Evolutionary conservation across 2,329 filamentous ascomycete genomes (phyloP).

Genomic region (Paecilomyces dactylethromorphus): DNA sequence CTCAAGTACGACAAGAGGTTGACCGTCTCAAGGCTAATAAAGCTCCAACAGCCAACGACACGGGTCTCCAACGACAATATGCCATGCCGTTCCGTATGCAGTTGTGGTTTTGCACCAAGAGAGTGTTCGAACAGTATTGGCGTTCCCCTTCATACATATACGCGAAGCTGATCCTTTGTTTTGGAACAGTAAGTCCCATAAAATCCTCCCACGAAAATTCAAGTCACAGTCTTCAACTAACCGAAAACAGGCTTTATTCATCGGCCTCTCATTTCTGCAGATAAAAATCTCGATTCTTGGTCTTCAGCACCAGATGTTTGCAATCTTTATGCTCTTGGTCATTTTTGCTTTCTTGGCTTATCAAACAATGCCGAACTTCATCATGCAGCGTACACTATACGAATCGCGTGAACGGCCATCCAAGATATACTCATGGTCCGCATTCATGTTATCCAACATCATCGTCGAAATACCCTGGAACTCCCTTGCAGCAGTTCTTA

Average conservation of each 20-base stretch:
- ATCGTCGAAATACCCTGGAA: conserved; percentile 65
- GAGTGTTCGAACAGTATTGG: conserved; percentile 90
- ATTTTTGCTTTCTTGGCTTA: conserved; percentile 60
- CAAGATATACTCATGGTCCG: conserved; percentile 70
- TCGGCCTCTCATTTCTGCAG: conserved; percentile 75
- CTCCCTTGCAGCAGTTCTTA: conserved; percentile 55
- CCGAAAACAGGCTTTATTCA: conserved; percentile 54
- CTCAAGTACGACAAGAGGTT: conserved; percentile 48
- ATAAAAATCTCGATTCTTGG: conserved; percentile 70
- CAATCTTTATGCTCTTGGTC: conserved; percentile 78
- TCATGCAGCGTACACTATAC: conserved; percentile 53
- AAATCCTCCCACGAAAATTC: no score
- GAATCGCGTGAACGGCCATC: conserved; percentile 56
- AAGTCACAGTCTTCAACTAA: conserved; percentile 41
- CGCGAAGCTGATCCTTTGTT: conserved; percentile 63
- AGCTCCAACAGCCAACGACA: conserved; percentile 33
- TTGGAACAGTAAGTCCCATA: no score
- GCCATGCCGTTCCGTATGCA: conserved; percentile 68
- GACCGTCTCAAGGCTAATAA: conserved; percentile 36
- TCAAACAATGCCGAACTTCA: conserved; percentile 54
- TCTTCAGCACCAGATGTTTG: conserved; percentile 85
- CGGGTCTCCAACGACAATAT: conserved; percentile 62
- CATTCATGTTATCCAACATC: conserved; percentile 65
- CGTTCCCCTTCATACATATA: conserved; percentile 85
- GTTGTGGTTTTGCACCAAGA: conserved; percentile 60